Evolutionary conservation across 164 flowering plant species (phyloP).

Genomic region (Vitis amurensis): DNA sequence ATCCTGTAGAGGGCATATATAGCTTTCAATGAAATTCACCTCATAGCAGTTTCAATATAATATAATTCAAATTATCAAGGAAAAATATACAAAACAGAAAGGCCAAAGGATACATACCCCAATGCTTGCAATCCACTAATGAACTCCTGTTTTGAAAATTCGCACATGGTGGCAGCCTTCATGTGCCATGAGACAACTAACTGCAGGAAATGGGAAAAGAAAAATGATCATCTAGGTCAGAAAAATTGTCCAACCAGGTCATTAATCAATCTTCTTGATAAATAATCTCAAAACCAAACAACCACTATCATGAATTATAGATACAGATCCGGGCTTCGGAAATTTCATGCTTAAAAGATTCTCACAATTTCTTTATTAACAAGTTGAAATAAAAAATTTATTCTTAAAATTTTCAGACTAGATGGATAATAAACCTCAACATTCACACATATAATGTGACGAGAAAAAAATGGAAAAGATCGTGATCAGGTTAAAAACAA

Average conservation of each 20-base stretch:
- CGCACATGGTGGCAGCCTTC: conserved; percentile 99
- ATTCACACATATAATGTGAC: too few relatives aligned
- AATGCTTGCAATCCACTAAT: conserved; percentile 82
- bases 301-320: too few relatives aligned
- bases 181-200: conserved; percentile 98
- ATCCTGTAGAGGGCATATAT: conserved; percentile 52
- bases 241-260: background rate
- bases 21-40: background rate
- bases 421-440: too few relatives aligned
- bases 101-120: conserved; percentile 49
- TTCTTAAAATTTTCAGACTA: too few relatives aligned
- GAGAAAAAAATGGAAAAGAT: too few relatives aligned
- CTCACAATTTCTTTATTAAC: too few relatives aligned
- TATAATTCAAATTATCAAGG: background rate
- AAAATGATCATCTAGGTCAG: background rate
- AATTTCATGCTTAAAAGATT: too few relatives aligned
- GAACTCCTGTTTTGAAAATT: conserved; percentile 93
- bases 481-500: too few relatives aligned
- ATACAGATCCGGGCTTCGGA: too few relatives aligned
- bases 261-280: too few relatives aligned
- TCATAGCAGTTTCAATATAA: background rate
- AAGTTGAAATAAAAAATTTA: too few relatives aligned
- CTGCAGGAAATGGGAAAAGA: conserved; percentile 33
- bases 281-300: too few relatives aligned
- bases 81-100: background rate